Conservation (phyloP, 495 filamentous ascomycete species). For the Chaetomium fimeti region DNA sequence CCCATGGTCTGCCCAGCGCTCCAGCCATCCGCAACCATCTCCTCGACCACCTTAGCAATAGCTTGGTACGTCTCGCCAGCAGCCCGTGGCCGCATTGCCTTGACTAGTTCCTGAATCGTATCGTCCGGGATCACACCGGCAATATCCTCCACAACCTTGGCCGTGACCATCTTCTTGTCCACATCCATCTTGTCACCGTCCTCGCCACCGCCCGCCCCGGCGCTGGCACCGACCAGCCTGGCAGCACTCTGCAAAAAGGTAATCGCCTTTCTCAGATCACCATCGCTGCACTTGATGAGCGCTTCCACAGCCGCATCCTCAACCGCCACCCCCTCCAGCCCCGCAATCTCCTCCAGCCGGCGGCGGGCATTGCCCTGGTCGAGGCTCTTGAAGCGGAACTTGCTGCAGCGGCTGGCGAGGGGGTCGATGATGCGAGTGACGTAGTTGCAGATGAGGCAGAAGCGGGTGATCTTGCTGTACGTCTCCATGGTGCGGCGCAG, state of each 20-base stretch:
- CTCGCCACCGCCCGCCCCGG: constrained; percentile 37
- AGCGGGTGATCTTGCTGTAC: constrained; percentile 92
- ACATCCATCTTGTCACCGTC: constrained; percentile 57
- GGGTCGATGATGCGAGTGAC: constrained; percentile 98
- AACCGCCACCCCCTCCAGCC: constrained; percentile 67
- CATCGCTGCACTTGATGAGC: constrained; percentile 83
- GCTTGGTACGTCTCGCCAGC: constrained; percentile 65
- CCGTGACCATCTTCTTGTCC: constrained; percentile 63
- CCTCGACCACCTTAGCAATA: constrained; percentile 73
- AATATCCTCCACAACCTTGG: constrained; percentile 85
- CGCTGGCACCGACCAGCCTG: constrained; percentile 64
- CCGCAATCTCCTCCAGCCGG: constrained; percentile 76
- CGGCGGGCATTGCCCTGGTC: constrained; percentile 76
- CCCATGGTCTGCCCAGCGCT: constrained; percentile 85
- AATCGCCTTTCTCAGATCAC: constrained; percentile 92
- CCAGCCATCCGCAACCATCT: constrained; percentile 97
- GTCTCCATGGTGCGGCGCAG: constrained; percentile 96
- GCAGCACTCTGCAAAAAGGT: constrained; percentile 94
- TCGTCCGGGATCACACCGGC: constrained; percentile 83
- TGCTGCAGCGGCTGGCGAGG: constrained; percentile 85
- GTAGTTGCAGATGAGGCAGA: constrained; percentile 98
- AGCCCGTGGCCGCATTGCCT: constrained; percentile 74
- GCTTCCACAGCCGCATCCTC: constrained; percentile 78
- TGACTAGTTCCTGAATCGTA: constrained; percentile 65
- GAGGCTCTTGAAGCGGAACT: constrained; percentile 96